Evolutionary conservation across 208 protist species (phyloP).

Genomic region (Angomonas deanei): DNA sequence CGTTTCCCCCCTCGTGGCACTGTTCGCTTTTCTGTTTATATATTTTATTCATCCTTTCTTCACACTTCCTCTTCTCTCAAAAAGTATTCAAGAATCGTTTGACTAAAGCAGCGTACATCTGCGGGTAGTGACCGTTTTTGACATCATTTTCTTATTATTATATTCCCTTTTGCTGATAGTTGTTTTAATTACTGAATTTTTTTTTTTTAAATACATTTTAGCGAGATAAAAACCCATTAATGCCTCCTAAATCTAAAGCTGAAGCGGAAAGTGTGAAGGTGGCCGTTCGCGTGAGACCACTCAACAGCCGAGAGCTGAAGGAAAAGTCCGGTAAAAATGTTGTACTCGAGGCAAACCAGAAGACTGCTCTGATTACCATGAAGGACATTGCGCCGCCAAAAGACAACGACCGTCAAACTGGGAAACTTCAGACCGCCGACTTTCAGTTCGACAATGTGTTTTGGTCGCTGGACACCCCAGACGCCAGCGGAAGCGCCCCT

Average conservation of each 20-base stretch:
- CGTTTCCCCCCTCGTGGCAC: background rate
- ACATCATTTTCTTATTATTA: too few species aligned
- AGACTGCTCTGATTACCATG: conserved; percentile 16
- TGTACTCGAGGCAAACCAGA: conserved; percentile 8
- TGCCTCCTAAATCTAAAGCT: background rate
- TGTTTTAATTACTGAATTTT: background rate
- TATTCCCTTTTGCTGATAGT: background rate
- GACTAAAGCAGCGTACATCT: too few species aligned
- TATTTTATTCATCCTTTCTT: background rate
- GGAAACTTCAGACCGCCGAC: background rate
- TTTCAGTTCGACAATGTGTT: conserved; percentile 73
- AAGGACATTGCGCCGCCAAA: background rate
- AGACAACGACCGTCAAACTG: background rate
- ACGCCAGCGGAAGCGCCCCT: conserved; percentile 20
- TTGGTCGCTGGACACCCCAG: conserved; percentile 36
- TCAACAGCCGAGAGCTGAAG: conserved; percentile 38
- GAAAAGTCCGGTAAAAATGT: conserved; percentile 6
- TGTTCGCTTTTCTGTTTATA: conserved; percentile 1
- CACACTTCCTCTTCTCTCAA: background rate
- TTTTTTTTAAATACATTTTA: background rate
- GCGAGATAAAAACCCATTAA: background rate
- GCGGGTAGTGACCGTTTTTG: too few species aligned
- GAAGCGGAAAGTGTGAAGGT: conserved; percentile 38
- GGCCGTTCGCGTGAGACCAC: conserved; percentile 53
- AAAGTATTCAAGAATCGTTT: background rate